A percentile compares a stretch with the other conserved stretches of the same genome.
phyloP scores from a whole-genome alignment of 2,329 filamentous ascomycete species.

The Teratosphaeria nubilosa region DNA sequence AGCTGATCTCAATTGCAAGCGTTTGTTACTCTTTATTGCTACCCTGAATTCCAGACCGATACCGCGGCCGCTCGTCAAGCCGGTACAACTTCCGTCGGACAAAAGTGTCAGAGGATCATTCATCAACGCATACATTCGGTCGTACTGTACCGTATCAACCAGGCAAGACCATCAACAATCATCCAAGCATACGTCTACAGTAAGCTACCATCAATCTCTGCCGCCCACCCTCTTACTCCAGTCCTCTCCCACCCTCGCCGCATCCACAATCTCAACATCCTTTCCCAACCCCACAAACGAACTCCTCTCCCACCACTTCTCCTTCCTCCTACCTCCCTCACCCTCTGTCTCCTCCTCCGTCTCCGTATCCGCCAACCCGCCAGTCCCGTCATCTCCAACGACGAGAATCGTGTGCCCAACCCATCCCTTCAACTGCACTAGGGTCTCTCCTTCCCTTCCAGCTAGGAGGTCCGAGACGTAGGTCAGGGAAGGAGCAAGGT shows the following conservation, averaged over 20 bases:
- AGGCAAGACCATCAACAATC: not conserved
- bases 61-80: no score
- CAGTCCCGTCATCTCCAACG: conserved; percentile 62
- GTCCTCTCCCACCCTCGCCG: conserved; percentile 70
- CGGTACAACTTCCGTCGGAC: not conserved
- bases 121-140: not conserved
- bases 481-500: conserved; percentile 73
- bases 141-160: not conserved
- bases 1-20: no score
- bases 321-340: conserved; percentile 29
- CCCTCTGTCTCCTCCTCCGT: conserved; percentile 42
- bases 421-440: conserved; percentile 57
- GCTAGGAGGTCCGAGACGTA: conserved; percentile 66
- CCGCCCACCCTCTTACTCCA: conserved; percentile 72
- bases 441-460: conserved; percentile 61
- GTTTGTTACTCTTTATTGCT: no score
- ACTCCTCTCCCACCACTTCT: conserved; percentile 68
- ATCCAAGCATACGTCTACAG: not conserved
- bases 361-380: conserved; percentile 74
- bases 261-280: conserved; percentile 81
- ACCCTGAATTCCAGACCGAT: no score
- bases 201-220: conserved; percentile 2
- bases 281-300: conserved; percentile 78
- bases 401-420: conserved; percentile 53
- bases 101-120: not conserved